Conservation (phyloP, 805 yeast species). For the Vanderwaltozyma polyspora region DNA sequence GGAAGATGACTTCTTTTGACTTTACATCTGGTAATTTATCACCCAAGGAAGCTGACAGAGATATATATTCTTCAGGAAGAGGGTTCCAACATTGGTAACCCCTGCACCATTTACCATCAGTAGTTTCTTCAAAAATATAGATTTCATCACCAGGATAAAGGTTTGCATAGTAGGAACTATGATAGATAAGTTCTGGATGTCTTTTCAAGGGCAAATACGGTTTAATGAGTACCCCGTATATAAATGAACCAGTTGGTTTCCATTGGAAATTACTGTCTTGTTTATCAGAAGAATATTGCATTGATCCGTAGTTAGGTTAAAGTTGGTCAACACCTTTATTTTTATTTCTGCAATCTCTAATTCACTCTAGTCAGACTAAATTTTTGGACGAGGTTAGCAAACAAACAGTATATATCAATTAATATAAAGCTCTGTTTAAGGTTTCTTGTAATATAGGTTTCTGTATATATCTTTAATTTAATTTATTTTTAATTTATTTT, state of each 20-base stretch:
- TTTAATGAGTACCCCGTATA: conserved; percentile 33
- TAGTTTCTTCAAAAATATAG: conserved; percentile 55
- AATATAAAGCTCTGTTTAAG: too few species aligned
- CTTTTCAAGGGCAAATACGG: conserved; percentile 38
- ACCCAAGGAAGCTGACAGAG: conserved; percentile 39
- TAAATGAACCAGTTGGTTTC: conserved; percentile 38
- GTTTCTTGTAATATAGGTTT: too few species aligned
- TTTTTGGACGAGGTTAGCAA: too few species aligned
- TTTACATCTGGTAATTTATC: conserved; percentile 53
- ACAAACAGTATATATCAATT: too few species aligned
- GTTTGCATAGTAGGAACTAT: conserved; percentile 34
- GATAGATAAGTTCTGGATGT: conserved; percentile 26
- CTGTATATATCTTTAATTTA: too few species aligned
- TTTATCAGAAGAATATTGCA: too few species aligned
- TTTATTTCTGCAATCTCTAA: too few species aligned
- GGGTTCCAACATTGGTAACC: conserved; percentile 65
- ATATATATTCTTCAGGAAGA: conserved; percentile 56
- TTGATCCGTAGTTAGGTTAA: too few species aligned
- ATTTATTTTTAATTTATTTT: too few species aligned
- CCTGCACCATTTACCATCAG: conserved; percentile 56
- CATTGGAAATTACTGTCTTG: too few species aligned
- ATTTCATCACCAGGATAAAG: conserved; percentile 70
- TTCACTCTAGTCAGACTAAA: too few species aligned
- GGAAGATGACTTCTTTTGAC: conserved; percentile 47
- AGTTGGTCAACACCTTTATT: too few species aligned